A percentile compares a stretch with the other conserved stretches of the same genome.
These are phyloP conservation scores for Mortierella sp. DNA, from an alignment of 371 early-diverging fungal genomes.

Conservation along the genomic window DNA sequence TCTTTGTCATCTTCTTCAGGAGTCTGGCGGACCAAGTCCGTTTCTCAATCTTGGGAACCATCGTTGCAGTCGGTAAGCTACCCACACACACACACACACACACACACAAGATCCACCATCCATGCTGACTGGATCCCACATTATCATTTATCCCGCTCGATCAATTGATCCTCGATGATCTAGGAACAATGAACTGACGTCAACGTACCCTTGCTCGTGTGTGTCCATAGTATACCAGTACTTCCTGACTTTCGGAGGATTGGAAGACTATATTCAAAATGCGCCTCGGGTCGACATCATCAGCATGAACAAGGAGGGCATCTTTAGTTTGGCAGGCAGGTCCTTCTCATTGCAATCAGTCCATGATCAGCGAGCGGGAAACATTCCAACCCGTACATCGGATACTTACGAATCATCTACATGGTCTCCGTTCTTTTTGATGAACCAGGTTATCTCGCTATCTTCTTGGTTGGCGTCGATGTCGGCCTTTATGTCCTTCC, in stretches of 20 bases:
- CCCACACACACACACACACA: no score
- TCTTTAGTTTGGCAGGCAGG: conserved; percentile 82
- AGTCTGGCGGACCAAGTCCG: conserved; percentile 53
- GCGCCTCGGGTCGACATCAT: conserved; percentile 82
- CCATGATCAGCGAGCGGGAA: no score
- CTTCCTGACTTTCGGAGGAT: conserved; percentile 60
- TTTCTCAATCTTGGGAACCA: conserved; percentile 60
- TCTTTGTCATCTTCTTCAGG: conserved; percentile 71
- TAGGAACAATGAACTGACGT: background rate
- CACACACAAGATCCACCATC: no score
- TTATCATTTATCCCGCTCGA: no score
- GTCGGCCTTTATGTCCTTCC: conserved; percentile 68
- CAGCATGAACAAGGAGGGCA: conserved; percentile 93
- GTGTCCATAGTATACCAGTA: conserved; percentile 66
- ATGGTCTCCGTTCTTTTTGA: no score
- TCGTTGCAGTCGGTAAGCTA: conserved; percentile 61
- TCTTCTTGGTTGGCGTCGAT: conserved; percentile 80
- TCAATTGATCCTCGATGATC: no score
- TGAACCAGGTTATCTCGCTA: conserved; percentile 86
- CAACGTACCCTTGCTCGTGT: background rate
- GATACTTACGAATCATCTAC: no score
- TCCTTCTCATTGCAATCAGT: no score
- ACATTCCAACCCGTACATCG: no score
- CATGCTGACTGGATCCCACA: no score
- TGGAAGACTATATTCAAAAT: conserved; percentile 80